These are phyloP conservation scores for Suhomyces maxii DNA, from an alignment of 1,139 yeast genomes.

Conservation along the genomic window DNA sequence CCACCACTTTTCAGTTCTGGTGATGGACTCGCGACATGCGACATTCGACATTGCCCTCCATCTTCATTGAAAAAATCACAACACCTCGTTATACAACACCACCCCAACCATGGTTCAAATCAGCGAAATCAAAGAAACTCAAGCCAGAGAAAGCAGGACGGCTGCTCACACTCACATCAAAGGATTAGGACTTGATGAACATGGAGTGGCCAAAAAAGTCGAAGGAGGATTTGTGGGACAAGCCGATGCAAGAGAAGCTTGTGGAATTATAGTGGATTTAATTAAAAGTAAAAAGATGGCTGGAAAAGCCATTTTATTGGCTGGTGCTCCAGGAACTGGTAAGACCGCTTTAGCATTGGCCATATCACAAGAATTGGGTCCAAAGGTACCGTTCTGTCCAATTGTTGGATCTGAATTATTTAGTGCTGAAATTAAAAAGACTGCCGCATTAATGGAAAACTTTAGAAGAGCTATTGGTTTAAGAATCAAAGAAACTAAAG, in stretches of 20 bases:
- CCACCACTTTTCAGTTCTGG: too few species aligned
- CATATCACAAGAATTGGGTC: conserved; percentile 94
- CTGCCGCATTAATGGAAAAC: conserved; percentile 96
- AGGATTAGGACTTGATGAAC: conserved; percentile 91
- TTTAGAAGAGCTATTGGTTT: conserved; percentile 95
- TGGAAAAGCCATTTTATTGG: conserved; percentile 91
- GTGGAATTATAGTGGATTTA: conserved; percentile 92
- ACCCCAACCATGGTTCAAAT: conserved; percentile 67
- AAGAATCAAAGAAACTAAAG: conserved; percentile 94
- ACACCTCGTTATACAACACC: not conserved
- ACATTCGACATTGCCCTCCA: not conserved
- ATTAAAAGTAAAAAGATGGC: conserved; percentile 92
- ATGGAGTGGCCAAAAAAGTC: conserved; percentile 77
- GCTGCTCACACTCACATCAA: conserved; percentile 98
- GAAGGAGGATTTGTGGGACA: conserved; percentile 98
- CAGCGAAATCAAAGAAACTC: conserved; percentile 70
- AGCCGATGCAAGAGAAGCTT: conserved; percentile 91
- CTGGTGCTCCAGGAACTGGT: conserved; percentile 99
- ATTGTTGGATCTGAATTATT: conserved; percentile 93
- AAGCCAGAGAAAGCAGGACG: conserved; percentile 68
- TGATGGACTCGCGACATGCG: not conserved
- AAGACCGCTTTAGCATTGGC: conserved; percentile 97
- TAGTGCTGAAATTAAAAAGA: conserved; percentile 97
- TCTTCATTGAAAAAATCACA: conserved; percentile 4
- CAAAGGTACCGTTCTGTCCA: conserved; percentile 98